Evolutionary conservation across 2,329 filamentous ascomycete genomes (phyloP).

Genomic region (Boeremia exigua): DNA sequence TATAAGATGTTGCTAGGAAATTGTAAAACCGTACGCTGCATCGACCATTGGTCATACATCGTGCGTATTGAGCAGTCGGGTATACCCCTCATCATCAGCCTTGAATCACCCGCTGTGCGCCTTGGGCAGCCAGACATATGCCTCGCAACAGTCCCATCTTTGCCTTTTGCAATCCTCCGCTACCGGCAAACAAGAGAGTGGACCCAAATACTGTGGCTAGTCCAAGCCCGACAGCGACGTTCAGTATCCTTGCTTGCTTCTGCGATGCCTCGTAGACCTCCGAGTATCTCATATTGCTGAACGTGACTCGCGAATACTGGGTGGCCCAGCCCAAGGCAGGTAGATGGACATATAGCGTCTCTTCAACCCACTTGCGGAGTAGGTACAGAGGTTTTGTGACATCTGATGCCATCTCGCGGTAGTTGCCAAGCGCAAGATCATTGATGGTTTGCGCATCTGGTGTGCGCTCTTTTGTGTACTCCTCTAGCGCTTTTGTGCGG

Average conservation of each 20-base stretch:
- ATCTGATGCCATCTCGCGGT: conserved; percentile 88
- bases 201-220: conserved; percentile 25
- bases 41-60: too few species aligned
- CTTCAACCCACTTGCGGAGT: conserved; percentile 84
- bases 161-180: conserved; percentile 27
- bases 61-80: too few species aligned
- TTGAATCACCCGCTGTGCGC: conserved; percentile 25
- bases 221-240: conserved; percentile 34
- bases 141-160: conserved; percentile 38
- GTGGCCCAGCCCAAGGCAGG: conserved; percentile 87
- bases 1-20: not conserved
- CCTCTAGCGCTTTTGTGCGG: conserved; percentile 62
- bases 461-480: conserved; percentile 76
- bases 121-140: conserved; percentile 35
- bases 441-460: conserved; percentile 89
- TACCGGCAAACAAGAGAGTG: conserved; percentile 29
- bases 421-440: conserved; percentile 88
- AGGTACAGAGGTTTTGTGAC: conserved; percentile 80
- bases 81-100: conserved; percentile 9
- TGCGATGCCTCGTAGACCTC: conserved; percentile 76
- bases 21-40: not conserved
- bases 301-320: conserved; percentile 90
- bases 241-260: conserved; percentile 41
- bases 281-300: conserved; percentile 90
- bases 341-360: conserved; percentile 76